Conservation (phyloP, 1,284 basidiomycete genomes). For the Coriolopsis trogii region DNA sequence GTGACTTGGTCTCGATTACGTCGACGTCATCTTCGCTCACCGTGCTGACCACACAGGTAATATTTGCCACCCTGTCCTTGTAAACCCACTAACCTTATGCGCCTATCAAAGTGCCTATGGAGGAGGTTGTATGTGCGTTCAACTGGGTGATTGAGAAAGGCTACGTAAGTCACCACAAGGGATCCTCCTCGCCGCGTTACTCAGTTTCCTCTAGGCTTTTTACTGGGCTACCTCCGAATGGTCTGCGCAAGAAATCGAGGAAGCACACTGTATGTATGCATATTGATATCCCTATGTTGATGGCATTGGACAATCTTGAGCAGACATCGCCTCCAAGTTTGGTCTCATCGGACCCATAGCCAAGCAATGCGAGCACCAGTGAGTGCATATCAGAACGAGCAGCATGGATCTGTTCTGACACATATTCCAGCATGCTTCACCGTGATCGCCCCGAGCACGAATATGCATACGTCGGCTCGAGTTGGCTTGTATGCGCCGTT, state of each 20-base stretch:
- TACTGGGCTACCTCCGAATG: conserved; percentile 84
- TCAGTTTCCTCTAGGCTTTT: conserved; percentile 47
- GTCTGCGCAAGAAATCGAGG: conserved; percentile 74
- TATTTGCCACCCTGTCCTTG: too few species aligned
- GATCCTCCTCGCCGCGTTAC: too few species aligned
- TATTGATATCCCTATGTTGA: too few species aligned
- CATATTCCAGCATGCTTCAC: conserved; percentile 73
- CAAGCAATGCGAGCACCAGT: conserved; percentile 80
- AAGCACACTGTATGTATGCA: conserved; percentile 67
- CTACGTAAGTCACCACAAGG: conserved; percentile 43
- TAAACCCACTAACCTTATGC: too few species aligned
- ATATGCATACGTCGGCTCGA: conserved; percentile 55
- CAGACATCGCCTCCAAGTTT: conserved; percentile 71
- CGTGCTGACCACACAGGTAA: conserved; percentile 54
- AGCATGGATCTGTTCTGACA: too few species aligned
- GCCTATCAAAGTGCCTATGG: conserved; percentile 68
- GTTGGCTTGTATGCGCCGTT: too few species aligned
- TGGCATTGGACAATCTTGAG: too few species aligned
- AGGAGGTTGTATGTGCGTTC: conserved; percentile 76
- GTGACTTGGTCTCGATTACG: conserved; percentile 77
- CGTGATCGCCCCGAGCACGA: conserved; percentile 81
- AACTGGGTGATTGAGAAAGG: conserved; percentile 70
- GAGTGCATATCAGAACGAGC: too few species aligned
- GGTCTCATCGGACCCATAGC: conserved; percentile 74
- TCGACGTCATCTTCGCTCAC: conserved; percentile 73